phyloP scores from a whole-genome alignment of 1,284 basidiomycete genomes.

The Bondarzewia mesenterica region DNA sequence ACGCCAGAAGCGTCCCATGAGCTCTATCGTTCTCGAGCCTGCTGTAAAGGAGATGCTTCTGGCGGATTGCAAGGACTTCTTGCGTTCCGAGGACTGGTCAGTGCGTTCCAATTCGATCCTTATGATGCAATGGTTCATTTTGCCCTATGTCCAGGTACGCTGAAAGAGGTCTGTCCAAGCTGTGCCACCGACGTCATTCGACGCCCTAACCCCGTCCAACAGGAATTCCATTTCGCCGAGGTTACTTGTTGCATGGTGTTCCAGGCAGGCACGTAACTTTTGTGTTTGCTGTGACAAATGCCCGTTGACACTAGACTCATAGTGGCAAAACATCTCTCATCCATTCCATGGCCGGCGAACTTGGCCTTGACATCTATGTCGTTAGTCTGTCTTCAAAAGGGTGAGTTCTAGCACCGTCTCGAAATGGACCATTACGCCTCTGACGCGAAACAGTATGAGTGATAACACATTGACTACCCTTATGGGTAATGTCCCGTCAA shows the following conservation, averaged over 20 bases:
- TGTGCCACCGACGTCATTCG: slow-evolving; percentile 16
- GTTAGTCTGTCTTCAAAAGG: slow-evolving; percentile 79
- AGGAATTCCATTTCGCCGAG: slow-evolving; percentile 82
- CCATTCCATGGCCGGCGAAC: slow-evolving; percentile 78
- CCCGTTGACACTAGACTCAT: slow-evolving; percentile 12
- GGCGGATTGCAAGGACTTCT: slow-evolving; percentile 76
- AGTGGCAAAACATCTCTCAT: slow-evolving; percentile 81
- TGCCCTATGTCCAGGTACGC: slow-evolving; percentile 53
- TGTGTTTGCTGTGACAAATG: slow-evolving; percentile 11
- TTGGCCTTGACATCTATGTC: slow-evolving; percentile 84
- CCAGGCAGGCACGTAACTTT: slow-evolving; percentile 57
- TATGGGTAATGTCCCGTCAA: slow-evolving; percentile 77
- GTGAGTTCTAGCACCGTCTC: slow-evolving; percentile 29
- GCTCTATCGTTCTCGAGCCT: slow-evolving; percentile 77
- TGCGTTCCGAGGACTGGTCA: slow-evolving; percentile 76
- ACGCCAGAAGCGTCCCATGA: slow-evolving; percentile 78
- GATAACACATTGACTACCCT: slow-evolving; percentile 77
- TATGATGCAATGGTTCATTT: slow-evolving; percentile 1
- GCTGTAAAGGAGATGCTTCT: slow-evolving; percentile 84
- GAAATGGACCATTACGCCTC: background rate
- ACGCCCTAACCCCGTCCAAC: slow-evolving; percentile 11
- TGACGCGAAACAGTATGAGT: slow-evolving; percentile 54
- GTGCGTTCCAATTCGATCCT: slow-evolving; percentile 19
- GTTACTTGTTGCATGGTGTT: slow-evolving; percentile 78
- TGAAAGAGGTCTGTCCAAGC: slow-evolving; percentile 55